A percentile compares a stretch with the other conserved stretches of the same genome.
These are phyloP conservation scores for Closterium sp. DNA, from an alignment of 139 green algal species.

Conservation along the genomic window DNA sequence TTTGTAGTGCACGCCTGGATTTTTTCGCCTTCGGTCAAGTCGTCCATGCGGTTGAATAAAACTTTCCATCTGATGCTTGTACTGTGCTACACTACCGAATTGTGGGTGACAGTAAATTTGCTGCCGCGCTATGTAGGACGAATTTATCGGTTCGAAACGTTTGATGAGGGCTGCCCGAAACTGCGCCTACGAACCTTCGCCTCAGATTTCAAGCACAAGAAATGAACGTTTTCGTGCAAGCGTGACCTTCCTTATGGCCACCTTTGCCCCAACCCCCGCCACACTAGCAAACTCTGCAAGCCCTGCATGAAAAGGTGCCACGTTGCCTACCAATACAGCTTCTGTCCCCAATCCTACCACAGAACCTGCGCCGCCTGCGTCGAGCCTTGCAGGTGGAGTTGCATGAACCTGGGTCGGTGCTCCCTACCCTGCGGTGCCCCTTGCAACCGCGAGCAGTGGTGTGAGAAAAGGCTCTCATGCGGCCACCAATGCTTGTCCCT, in stretches of 20 bases:
- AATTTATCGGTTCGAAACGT: too few species aligned
- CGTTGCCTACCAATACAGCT: conserved; percentile 31
- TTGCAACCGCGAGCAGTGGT: conserved; percentile 66
- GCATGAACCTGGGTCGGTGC: conserved; percentile 62
- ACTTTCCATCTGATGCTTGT: too few species aligned
- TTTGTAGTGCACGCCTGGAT: too few species aligned
- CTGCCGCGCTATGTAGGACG: too few species aligned
- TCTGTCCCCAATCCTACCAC: conserved; percentile 37
- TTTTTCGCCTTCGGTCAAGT: too few species aligned
- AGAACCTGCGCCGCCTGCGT: conserved; percentile 60
- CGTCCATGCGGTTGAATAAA: too few species aligned
- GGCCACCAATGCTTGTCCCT: conserved; percentile 61
- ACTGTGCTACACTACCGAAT: too few species aligned
- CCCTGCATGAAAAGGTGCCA: conserved; percentile 12
- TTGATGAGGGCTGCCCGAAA: too few species aligned
- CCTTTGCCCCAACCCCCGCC: neutral
- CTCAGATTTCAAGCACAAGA: neutral
- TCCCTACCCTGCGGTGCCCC: conserved; percentile 64
- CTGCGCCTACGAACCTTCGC: too few species aligned
- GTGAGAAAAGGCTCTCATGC: conserved; percentile 55
- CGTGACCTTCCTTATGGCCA: conserved; percentile 26
- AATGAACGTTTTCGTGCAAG: conserved; percentile 13
- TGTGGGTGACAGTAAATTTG: too few species aligned
- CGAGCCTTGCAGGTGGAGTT: conserved; percentile 62
- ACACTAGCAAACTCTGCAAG: neutral